These are phyloP conservation scores for Cylindrotheca fusiformis DNA, from an alignment of 108 stramenopile species.

Conservation along the genomic window DNA sequence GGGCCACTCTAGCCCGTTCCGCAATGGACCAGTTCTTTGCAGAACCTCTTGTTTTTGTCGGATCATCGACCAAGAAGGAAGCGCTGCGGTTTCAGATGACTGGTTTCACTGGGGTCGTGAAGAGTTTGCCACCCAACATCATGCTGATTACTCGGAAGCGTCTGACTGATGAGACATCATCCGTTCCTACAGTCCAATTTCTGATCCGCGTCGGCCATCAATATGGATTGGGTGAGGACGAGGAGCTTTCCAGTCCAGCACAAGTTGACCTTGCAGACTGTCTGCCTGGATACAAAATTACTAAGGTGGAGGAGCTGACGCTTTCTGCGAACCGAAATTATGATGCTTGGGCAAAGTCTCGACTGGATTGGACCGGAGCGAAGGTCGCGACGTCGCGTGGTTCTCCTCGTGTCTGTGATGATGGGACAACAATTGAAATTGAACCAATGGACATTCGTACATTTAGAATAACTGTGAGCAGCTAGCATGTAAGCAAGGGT, in stretches of 20 bases:
- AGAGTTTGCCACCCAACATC: conserved; percentile 55
- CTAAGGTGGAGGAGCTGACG: conserved; percentile 15
- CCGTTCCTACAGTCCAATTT: conserved; percentile 2
- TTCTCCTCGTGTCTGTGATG: not conserved
- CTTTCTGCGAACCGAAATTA: conserved; percentile 24
- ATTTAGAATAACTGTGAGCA: conserved; percentile 5
- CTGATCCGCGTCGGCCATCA: conserved; percentile 86
- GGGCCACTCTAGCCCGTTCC: conserved; percentile 53
- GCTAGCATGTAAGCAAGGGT: too few species aligned
- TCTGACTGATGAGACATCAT: conserved; percentile 6
- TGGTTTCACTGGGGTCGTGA: conserved; percentile 27
- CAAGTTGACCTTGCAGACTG: conserved; percentile 48
- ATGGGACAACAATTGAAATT: conserved; percentile 6
- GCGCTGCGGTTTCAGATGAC: conserved; percentile 7
- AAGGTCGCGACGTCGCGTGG: not conserved
- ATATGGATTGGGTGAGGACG: conserved; percentile 65
- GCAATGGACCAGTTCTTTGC: conserved; percentile 77
- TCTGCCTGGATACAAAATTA: conserved; percentile 21
- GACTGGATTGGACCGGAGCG: conserved; percentile 19
- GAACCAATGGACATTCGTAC: conserved; percentile 34
- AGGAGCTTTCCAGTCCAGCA: conserved; percentile 46
- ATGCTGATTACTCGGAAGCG: conserved; percentile 56
- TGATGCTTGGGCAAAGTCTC: conserved; percentile 14
- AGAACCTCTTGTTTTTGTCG: conserved; percentile 62
- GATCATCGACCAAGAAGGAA: conserved; percentile 12